Evolutionary conservation across 139 green algal species (phyloP).

Genomic region (Closterium sp.): DNA sequence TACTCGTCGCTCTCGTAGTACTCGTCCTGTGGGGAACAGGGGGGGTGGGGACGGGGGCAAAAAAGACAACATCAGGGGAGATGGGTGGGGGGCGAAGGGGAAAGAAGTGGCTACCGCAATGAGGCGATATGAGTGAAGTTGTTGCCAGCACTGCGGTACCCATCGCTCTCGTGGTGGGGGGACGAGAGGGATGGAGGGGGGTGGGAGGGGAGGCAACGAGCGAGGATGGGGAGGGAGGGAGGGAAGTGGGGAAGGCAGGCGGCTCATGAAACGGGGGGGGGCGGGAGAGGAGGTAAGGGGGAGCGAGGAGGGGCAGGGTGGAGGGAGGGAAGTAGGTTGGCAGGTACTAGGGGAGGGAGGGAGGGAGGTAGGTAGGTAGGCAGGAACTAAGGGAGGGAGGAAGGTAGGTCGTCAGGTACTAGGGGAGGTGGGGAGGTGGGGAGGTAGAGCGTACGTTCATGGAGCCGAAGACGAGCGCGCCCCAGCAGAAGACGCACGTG

Average conservation of each 20-base stretch:
- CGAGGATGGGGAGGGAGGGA: too few species aligned
- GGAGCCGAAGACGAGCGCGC: slow-evolving; percentile 64
- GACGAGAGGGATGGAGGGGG: neutral
- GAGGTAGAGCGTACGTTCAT: neutral
- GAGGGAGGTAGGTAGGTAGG: neutral
- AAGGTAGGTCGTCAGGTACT: neutral
- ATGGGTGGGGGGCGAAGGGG: too few species aligned
- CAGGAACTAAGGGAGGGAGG: neutral
- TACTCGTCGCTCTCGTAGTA: slow-evolving; percentile 37
- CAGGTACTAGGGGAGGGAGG: too few species aligned
- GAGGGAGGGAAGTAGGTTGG: too few species aligned
- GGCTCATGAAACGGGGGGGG: neutral
- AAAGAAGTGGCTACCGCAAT: too few species aligned
- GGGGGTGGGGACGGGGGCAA: too few species aligned
- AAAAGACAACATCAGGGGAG: too few species aligned
- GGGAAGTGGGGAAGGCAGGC: neutral
- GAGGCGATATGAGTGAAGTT: neutral
- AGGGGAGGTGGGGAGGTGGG: neutral
- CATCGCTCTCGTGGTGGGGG: slow-evolving; percentile 19
- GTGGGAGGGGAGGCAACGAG: too few species aligned
- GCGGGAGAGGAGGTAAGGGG: too few species aligned
- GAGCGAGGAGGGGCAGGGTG: too few species aligned
- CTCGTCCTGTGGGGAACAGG: neutral
- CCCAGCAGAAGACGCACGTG: slow-evolving; percentile 60
- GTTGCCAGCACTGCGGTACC: slow-evolving; percentile 5